Evolutionary conservation across 148 eudicot genomes (phyloP).

Genomic region (Fallopia convolvulus): DNA sequence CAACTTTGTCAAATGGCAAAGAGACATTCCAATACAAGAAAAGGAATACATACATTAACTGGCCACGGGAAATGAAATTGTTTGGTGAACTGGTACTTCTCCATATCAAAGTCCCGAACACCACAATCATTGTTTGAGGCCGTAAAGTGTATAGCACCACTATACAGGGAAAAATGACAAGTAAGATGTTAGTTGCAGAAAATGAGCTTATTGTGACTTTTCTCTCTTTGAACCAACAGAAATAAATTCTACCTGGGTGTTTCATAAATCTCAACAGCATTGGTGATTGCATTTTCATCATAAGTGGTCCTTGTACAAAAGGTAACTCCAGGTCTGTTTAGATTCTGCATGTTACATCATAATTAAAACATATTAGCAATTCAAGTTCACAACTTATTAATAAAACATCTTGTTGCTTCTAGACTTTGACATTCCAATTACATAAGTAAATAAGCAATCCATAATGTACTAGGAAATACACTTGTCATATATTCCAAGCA

Average conservation of each 20-base stretch:
- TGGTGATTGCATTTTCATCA: conserved; percentile 80
- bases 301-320: conserved; percentile 66
- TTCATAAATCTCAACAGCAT: conserved; percentile 68
- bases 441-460: background rate
- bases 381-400: background rate
- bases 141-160: conserved; percentile 18
- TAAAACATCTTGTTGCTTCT: background rate
- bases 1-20: background rate
- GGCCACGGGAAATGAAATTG: conserved; percentile 77
- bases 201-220: background rate
- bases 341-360: conserved; percentile 35
- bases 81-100: conserved; percentile 42
- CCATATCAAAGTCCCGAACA: conserved; percentile 26
- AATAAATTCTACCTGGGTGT: conserved; percentile 41
- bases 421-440: background rate
- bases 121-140: conserved; percentile 26
- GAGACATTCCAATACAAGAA: background rate
- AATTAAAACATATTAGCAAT: background rate
- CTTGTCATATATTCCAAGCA: background rate
- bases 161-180: conserved; percentile 3
- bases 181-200: background rate
- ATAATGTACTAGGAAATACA: background rate
- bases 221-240: background rate
- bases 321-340: conserved; percentile 70
- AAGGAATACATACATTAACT: conserved; percentile 52